A percentile compares a stretch with the other conserved stretches of the same genome.
phyloP scores from a whole-genome alignment of 257 asterid species.

The Striga asiatica region DNA sequence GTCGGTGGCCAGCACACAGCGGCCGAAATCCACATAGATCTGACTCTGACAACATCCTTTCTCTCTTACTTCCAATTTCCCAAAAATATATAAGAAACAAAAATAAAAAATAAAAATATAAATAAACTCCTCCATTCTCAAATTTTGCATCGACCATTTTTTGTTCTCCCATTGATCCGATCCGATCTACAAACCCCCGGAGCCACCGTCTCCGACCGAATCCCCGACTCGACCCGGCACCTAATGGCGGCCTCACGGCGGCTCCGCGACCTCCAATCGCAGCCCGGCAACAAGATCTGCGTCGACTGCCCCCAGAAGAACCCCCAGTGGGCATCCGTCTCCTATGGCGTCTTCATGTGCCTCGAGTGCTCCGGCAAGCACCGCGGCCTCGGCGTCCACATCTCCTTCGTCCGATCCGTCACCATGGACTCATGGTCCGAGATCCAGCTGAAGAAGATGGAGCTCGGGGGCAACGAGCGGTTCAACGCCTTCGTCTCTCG shows the following conservation, averaged over 20 bases:
- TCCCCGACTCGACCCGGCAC: slow-evolving; percentile 5
- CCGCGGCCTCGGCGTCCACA: slow-evolving; percentile 81
- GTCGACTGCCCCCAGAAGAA: slow-evolving; percentile 72
- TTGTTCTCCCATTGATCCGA: background rate
- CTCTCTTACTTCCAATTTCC: too few relatives aligned
- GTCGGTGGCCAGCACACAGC: too few relatives aligned
- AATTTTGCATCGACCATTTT: background rate
- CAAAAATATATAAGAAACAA: too few relatives aligned
- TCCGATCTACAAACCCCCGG: background rate
- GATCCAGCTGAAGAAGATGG: slow-evolving; percentile 69
- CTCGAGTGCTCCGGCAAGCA: slow-evolving; percentile 85
- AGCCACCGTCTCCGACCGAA: slow-evolving; percentile 1
- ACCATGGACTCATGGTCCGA: slow-evolving; percentile 89
- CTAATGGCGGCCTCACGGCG: slow-evolving; percentile 63
- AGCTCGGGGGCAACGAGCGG: slow-evolving; percentile 52
- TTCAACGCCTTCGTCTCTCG: slow-evolving; percentile 37
- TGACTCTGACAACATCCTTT: too few relatives aligned
- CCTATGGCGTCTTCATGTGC: slow-evolving; percentile 74
- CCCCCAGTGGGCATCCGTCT: slow-evolving; percentile 87
- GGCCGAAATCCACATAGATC: too few relatives aligned
- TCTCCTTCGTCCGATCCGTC: slow-evolving; percentile 80
- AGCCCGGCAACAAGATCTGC: slow-evolving; percentile 63
- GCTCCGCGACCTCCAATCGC: slow-evolving; percentile 65
- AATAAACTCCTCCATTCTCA: too few relatives aligned
- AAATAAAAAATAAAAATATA: too few relatives aligned